These are phyloP conservation scores for Hypsizygus ulmarius DNA, from an alignment of 1,284 basidiomycete genomes.

Conservation along the genomic window DNA sequence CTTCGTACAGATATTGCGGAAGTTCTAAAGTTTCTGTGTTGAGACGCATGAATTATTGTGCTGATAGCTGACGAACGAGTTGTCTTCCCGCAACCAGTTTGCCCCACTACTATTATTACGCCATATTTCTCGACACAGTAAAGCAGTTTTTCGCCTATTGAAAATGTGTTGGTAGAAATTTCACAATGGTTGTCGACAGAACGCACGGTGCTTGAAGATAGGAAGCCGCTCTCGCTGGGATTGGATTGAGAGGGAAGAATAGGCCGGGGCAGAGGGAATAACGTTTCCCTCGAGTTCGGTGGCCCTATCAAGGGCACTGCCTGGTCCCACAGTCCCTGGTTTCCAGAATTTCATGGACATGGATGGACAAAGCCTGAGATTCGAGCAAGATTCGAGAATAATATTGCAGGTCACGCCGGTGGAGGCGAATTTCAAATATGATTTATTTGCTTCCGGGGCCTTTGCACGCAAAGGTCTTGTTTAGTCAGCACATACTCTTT, in stretches of 20 bases:
- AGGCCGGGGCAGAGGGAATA: constrained; percentile 61
- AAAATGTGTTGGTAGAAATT: constrained; percentile 3
- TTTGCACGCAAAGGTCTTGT: constrained; percentile 2
- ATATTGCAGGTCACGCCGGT: too few relatives aligned
- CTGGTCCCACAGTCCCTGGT: constrained; percentile 82
- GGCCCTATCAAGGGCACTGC: constrained; percentile 83
- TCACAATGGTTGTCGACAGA: not conserved
- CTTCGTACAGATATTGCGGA: constrained; percentile 90
- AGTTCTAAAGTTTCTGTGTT: constrained; percentile 58
- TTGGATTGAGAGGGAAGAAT: constrained; percentile 60
- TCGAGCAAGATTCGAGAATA: too few relatives aligned
- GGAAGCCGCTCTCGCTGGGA: constrained; percentile 79
- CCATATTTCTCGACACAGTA: constrained; percentile 83
- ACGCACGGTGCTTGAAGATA: constrained; percentile 83
- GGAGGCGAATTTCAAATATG: not conserved
- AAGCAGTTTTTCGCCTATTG: constrained; percentile 71
- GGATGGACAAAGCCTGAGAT: too few relatives aligned
- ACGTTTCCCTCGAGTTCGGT: constrained; percentile 72
- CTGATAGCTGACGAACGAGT: constrained; percentile 79
- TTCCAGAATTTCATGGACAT: constrained; percentile 73
- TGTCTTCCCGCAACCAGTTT: constrained; percentile 97
- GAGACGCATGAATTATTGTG: constrained; percentile 7
- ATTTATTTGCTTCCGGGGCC: constrained; percentile 10
- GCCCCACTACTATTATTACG: constrained; percentile 88
- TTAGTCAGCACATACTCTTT: not conserved